A percentile compares a stretch with the other conserved stretches of the same genome.
Evolutionary conservation across 1,284 basidiomycete species (phyloP).

Genomic region (Melampsora larici-populina): DNA sequence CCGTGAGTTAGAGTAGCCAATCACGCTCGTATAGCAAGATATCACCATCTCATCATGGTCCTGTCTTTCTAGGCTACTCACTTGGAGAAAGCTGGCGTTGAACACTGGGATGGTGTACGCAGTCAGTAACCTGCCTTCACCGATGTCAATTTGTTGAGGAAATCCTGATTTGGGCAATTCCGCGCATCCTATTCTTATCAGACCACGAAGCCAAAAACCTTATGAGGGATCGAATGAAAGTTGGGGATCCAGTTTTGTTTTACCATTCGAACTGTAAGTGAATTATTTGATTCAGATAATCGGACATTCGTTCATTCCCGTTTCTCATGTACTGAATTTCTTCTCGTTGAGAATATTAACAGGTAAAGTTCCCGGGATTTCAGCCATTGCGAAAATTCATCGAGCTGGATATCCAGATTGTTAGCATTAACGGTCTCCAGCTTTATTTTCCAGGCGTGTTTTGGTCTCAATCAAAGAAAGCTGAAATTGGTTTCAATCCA

Average conservation of each 20-base stretch:
- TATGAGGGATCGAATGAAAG: constrained; percentile 79
- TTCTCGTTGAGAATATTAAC: constrained; percentile 65
- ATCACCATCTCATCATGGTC: not conserved
- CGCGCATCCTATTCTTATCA: not conserved
- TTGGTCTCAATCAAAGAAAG: constrained; percentile 45
- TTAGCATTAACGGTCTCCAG: constrained; percentile 56
- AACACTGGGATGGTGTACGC: constrained; percentile 34
- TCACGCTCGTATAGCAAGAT: not conserved
- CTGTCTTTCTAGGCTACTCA: not conserved
- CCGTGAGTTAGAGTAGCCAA: constrained; percentile 9
- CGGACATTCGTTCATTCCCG: not conserved
- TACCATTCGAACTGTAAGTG: constrained; percentile 84
- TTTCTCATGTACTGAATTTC: constrained; percentile 69
- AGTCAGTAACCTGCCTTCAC: not conserved
- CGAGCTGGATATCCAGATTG: constrained; percentile 86
- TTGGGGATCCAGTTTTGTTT: constrained; percentile 67
- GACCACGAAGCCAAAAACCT: constrained; percentile 83
- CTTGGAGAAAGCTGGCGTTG: constrained; percentile 12
- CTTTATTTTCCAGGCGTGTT: constrained; percentile 21
- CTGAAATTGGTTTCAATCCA: constrained; percentile 22
- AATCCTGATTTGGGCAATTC: not conserved
- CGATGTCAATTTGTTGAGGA: not conserved
- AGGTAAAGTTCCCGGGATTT: constrained; percentile 60
- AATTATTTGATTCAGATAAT: constrained; percentile 60
- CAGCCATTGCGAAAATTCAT: constrained; percentile 34